Evolutionary conservation across 2,329 filamentous ascomycete species (phyloP).

Genomic region (Phoma sp.): DNA sequence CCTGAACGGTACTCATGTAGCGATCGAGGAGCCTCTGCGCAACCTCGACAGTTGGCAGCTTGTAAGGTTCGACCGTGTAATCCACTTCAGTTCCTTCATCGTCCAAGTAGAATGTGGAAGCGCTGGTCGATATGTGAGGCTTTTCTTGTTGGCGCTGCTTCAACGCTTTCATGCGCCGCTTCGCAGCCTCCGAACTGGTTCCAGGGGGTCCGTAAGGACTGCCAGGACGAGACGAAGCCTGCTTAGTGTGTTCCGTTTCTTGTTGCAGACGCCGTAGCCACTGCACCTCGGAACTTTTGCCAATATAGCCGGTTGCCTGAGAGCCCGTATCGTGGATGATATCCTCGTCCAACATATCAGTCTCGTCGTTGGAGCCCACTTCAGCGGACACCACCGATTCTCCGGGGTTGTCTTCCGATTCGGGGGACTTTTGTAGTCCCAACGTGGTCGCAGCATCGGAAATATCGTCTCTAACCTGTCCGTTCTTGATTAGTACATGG

Average conservation of each 20-base stretch:
- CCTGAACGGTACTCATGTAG: constrained; percentile 39
- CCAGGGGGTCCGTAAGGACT: background rate
- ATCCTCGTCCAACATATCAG: background rate
- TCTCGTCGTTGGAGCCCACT: background rate
- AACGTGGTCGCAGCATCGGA: background rate
- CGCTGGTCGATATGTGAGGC: background rate
- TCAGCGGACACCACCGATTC: background rate
- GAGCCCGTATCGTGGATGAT: background rate
- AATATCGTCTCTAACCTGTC: background rate
- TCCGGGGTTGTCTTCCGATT: background rate
- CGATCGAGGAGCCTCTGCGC: constrained; percentile 35
- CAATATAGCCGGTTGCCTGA: background rate
- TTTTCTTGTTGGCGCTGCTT: background rate
- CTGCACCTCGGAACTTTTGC: background rate
- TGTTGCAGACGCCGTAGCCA: background rate
- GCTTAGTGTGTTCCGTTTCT: background rate
- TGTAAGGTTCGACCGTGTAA: constrained; percentile 15
- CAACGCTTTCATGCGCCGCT: background rate
- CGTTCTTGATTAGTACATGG: background rate
- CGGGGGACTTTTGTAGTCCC: background rate
- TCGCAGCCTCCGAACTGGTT: background rate
- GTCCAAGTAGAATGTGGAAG: background rate
- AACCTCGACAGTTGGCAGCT: constrained; percentile 33
- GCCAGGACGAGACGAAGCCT: background rate
- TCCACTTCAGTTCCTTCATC: background rate